phyloP scores from a whole-genome alignment of 768 basidiomycete genomes.

The Ephemerocybe angulata region DNA sequence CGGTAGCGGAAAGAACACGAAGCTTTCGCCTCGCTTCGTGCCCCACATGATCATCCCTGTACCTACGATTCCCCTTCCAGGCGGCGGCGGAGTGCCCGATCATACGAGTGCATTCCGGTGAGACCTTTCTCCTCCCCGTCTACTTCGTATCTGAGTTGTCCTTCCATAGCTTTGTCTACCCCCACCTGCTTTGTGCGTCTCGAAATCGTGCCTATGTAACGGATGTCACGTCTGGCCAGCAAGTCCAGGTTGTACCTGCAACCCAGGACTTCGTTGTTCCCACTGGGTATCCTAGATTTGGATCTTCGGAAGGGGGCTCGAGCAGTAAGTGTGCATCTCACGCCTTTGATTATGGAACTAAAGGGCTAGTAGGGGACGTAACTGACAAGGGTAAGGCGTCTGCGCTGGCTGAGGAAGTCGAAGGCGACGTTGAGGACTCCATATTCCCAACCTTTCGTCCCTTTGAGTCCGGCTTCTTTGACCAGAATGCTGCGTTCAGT shows the following conservation, averaged over 20 bases:
- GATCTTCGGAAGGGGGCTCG: background rate
- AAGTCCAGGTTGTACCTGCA: conserved; percentile 46
- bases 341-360: background rate
- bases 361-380: background rate
- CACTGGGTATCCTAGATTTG: background rate
- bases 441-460: background rate
- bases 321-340: background rate
- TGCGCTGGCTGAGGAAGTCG: background rate
- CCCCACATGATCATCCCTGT: conserved; percentile 13
- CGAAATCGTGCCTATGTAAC: conserved; percentile 49
- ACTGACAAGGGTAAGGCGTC: background rate
- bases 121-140: background rate
- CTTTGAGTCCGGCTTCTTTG: conserved; percentile 5
- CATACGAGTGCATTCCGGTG: no score
- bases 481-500: background rate
- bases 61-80: background rate
- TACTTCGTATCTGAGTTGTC: background rate
- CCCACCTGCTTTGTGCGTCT: conserved; percentile 53
- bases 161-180: conserved; percentile 44
- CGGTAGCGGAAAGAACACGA: background rate
- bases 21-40: conserved; percentile 8
- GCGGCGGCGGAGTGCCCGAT: background rate
- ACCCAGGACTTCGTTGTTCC: conserved; percentile 24
- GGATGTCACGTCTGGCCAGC: conserved; percentile 51
- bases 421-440: background rate